Base-by-base conservation (phyloP, 805 yeast species). In the Ogataea glucozyma region DNA sequence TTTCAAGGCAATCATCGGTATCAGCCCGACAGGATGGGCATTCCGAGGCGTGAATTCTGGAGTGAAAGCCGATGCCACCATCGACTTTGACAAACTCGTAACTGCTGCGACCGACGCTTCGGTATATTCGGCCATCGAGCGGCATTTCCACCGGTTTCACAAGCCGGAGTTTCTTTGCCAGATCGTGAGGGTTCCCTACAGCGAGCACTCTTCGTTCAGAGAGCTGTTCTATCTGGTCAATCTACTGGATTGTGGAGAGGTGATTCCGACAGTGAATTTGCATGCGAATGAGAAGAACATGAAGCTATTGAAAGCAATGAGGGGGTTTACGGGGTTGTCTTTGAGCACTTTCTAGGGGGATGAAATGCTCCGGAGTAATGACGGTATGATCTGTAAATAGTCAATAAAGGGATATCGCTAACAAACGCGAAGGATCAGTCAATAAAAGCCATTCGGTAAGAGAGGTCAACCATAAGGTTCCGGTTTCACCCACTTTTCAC, bases 11-110 rank as follows among this genome's bases (percentile, higher is more conserved):
- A 72, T 88, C 31, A 70, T 85, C n/a, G 96, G 87, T 0, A 69
- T 86, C 26, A 70, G 79, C 38, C 97, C 98, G 0, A 89, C 97
- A 0, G 98, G 98, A 0, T 93, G 98, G 98, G 73, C 88, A 1
- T 84, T 90, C 1, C 47, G 54, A 14, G 56, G 47, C 31, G 49
- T 47, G 2, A 43, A 38, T 13, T 50, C 49, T 8, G 38, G 40
- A 9, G 36, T 34, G 26, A 31, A 42, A 24, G 39, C 53, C 33
- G 39, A 44, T 12, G 48, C 40, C 7, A 3, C 22, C 14, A 7
- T 24, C 12, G 26, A 32, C 18, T 6, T 32, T n/a, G 16, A 19
- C 9, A 34, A 34, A 23, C 16, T 51, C 24, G 45, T 53, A 13
- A 24, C 23, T n/a, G 44, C 53, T n/a, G 41, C 43, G 14, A 34